Evolutionary conservation across 495 filamentous ascomycete genomes (phyloP).

Genomic region (Hypoxylon subgilvum): DNA sequence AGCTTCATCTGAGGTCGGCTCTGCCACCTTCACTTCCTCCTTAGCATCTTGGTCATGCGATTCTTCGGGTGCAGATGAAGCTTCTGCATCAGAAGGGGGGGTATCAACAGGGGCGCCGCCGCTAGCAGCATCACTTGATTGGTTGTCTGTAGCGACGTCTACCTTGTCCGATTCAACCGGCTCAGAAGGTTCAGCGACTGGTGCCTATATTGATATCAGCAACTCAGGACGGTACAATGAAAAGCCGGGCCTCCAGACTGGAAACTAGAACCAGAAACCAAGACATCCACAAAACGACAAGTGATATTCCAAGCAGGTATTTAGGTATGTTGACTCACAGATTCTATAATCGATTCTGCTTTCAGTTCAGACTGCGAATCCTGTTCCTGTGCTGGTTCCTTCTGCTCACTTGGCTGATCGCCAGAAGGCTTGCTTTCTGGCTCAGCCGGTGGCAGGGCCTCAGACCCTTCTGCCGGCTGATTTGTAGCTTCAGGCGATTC

Average conservation of each 20-base stretch:
- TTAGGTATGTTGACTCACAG: slow-evolving; percentile 6
- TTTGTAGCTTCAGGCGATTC: slow-evolving; percentile 3
- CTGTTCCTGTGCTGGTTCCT: too few relatives aligned
- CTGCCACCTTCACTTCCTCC: slow-evolving; percentile 3
- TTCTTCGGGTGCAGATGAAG: not conserved
- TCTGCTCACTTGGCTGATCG: not conserved
- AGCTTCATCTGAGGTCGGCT: not conserved
- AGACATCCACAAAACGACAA: not conserved
- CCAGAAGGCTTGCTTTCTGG: slow-evolving; percentile 3
- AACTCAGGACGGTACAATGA: not conserved
- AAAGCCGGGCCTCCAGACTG: not conserved
- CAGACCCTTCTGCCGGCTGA: slow-evolving; percentile 4
- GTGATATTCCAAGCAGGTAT: not conserved
- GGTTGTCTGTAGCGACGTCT: slow-evolving; percentile 2
- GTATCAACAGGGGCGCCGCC: slow-evolving; percentile 7
- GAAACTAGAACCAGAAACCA: not conserved
- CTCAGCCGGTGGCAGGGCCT: slow-evolving; percentile 2
- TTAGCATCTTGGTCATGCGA: not conserved
- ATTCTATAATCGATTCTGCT: slow-evolving; percentile 1
- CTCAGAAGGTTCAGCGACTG: not conserved
- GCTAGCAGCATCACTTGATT: not conserved
- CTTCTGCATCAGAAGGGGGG: slow-evolving; percentile 1
- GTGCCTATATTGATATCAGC: slow-evolving; percentile 2
- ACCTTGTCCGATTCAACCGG: slow-evolving; percentile 9
- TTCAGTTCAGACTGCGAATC: too few relatives aligned